Evolutionary conservation across 1,139 yeast species (phyloP).

Genomic region (Yamadazyma triangularis): DNA sequence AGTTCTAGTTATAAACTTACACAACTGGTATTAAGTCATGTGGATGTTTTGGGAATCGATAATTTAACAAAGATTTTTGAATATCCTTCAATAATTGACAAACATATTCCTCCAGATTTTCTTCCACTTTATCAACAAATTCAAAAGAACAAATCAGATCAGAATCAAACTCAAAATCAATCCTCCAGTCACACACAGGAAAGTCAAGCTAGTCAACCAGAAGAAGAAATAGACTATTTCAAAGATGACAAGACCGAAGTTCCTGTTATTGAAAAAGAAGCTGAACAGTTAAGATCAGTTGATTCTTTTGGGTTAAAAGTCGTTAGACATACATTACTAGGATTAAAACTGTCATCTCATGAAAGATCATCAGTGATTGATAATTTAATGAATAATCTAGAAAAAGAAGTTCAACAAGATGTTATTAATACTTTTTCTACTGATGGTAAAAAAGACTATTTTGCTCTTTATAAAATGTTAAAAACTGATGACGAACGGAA

Average conservation of each 20-base stretch:
- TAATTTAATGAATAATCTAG: conserved; percentile 33
- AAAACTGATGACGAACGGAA: conserved; percentile 47
- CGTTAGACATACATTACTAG: conserved; percentile 73
- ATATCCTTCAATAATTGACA: conserved; percentile 18
- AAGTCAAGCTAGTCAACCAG: too few species aligned
- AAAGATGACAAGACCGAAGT: conserved; percentile 18
- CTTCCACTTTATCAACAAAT: conserved; percentile 26
- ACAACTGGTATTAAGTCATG: conserved; percentile 47
- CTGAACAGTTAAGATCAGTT: conserved; percentile 59
- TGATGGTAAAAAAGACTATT: conserved; percentile 50
- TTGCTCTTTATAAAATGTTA: conserved; percentile 54
- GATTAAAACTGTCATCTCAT: conserved; percentile 39
- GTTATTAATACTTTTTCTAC: conserved; percentile 28
- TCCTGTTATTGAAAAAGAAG: conserved; percentile 45
- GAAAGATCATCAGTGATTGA: conserved; percentile 23
- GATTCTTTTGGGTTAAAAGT: conserved; percentile 77
- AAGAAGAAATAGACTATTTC: conserved; percentile 23
- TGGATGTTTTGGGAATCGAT: conserved; percentile 68
- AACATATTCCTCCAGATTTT: conserved; percentile 34
- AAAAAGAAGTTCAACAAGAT: conserved; percentile 23
- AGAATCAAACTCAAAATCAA: conserved; percentile 1
- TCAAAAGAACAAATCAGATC: conserved; percentile 8
- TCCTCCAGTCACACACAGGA: too few species aligned
- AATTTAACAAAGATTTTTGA: conserved; percentile 44
- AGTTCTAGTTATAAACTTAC: conserved; percentile 4